These are phyloP conservation scores for Aspergillus spinulosporus DNA, from an alignment of 2,329 filamentous ascomycete species.

Conservation along the genomic window DNA sequence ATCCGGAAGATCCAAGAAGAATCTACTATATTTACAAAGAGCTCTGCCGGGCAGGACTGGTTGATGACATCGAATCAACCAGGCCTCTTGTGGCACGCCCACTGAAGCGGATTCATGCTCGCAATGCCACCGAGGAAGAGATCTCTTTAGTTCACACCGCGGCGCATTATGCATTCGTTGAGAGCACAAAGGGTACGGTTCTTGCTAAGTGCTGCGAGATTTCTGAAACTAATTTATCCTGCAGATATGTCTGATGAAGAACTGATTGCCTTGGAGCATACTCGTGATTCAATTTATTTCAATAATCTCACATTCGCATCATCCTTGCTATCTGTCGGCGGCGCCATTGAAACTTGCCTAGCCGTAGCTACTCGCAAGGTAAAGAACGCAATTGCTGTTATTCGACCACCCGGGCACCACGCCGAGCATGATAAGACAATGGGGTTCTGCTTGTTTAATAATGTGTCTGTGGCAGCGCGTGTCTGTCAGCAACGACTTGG, in stretches of 20 bases:
- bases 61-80: constrained; percentile 60
- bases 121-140: constrained; percentile 75
- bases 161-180: constrained; percentile 78
- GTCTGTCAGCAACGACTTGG: constrained; percentile 82
- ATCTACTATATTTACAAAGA: constrained; percentile 93
- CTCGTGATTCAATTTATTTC: constrained; percentile 77
- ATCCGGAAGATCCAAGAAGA: constrained; percentile 89
- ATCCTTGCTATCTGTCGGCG: constrained; percentile 80
- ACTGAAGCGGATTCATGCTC: constrained; percentile 70
- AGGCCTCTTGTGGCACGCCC: constrained; percentile 54
- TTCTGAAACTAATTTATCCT: constrained; percentile 20
- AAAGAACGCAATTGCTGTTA: constrained; percentile 94
- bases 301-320: constrained; percentile 79
- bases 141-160: constrained; percentile 75
- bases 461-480: constrained; percentile 87
- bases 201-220: neutral
- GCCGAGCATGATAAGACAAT: constrained; percentile 83
- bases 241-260: constrained; percentile 57
- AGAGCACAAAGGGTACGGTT: constrained; percentile 51
- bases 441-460: constrained; percentile 98
- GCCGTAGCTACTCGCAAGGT: constrained; percentile 80
- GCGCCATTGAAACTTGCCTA: constrained; percentile 92
- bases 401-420: constrained; percentile 92
- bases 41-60: constrained; percentile 76
- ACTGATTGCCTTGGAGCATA: constrained; percentile 67